Base-by-base conservation (phyloP, 768 basidiomycete genomes). In the Tephrocybe sp. region DNA sequence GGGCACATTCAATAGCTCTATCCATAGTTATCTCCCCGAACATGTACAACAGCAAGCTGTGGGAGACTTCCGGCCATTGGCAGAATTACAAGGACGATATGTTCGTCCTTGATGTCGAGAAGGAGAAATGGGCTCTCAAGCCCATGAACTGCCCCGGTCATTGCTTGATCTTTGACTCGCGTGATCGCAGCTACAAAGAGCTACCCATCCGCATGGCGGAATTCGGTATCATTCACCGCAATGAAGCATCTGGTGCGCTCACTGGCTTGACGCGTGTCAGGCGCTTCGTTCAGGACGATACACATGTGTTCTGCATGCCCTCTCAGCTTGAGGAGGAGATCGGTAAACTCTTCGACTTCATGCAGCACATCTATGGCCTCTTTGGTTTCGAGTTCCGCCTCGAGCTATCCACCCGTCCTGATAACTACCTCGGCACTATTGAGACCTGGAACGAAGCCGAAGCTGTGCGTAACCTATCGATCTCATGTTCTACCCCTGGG, bases 81-180 rank as follows among this genome's bases (percentile, higher is more conserved):
- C 83, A 92, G 62, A 96, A 98, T 67, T 99, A 98, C 76, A 86
- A 89, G 67, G 95, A 98, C 48, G 94, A 93, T 71, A 99, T 99
- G 97, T 99, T 98, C 74, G 68, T 78, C 39, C 84, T 98, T 51
- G 90, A 95, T 51, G 72, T 98, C 50, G 97, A 99, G 71, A 98
- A 98, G 73, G 94, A 98, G 72, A 83, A 83, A 64, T 99, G 93
- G 84, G 96, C 81, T 0, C 78, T 98, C 53, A 97, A 98, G 72
- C 97, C 97, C 17, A 99, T 99, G 97, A 99, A 99, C 70, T 98
- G 97, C 74, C 97, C 91, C 0, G 95, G 95, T 4, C 97, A 98
- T 67, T 94, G 91, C 68, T 69, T 98, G 44, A 91, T 99, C 60
- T 99, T 98, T 64, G 96, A 93, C 70, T 88, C 90, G 21, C 80